phyloP scores from a whole-genome alignment of 1,284 basidiomycete species.

The Ustilago nuda region DNA sequence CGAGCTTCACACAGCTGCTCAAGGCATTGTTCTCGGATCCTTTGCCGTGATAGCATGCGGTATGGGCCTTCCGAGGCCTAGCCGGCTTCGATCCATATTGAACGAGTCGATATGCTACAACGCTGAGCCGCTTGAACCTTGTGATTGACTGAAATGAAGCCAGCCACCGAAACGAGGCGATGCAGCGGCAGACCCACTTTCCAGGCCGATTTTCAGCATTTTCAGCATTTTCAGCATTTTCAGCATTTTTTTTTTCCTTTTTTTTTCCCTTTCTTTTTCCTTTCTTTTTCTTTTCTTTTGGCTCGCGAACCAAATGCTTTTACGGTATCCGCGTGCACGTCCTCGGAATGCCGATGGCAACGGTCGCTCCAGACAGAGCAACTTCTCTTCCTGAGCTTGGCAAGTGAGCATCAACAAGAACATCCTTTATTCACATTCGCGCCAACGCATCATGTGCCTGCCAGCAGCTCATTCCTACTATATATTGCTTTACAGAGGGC shows the following conservation, averaged over 20 bases:
- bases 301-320: not conserved
- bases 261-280: not conserved
- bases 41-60: not conserved
- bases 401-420: not conserved
- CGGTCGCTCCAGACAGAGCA: conserved; percentile 6
- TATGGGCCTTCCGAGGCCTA: not conserved
- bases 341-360: conserved; percentile 26
- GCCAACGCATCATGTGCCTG: not conserved
- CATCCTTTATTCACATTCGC: too few relatives aligned
- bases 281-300: too few relatives aligned
- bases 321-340: not conserved
- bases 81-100: not conserved
- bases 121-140: not conserved
- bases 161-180: not conserved
- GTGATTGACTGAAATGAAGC: not conserved
- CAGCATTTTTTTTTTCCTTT: too few relatives aligned
- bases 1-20: not conserved
- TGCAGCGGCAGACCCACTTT: not conserved
- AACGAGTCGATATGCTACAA: not conserved
- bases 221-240: conserved; percentile 1
- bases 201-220: not conserved
- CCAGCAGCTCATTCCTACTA: not conserved
- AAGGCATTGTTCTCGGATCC: not conserved
- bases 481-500: too few relatives aligned
- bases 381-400: not conserved